A percentile compares a stretch with the other conserved stretches of the same genome.
These are phyloP conservation scores for Infundibulicybe gibba DNA, from an alignment of 768 basidiomycete species.

Conservation along the genomic window DNA sequence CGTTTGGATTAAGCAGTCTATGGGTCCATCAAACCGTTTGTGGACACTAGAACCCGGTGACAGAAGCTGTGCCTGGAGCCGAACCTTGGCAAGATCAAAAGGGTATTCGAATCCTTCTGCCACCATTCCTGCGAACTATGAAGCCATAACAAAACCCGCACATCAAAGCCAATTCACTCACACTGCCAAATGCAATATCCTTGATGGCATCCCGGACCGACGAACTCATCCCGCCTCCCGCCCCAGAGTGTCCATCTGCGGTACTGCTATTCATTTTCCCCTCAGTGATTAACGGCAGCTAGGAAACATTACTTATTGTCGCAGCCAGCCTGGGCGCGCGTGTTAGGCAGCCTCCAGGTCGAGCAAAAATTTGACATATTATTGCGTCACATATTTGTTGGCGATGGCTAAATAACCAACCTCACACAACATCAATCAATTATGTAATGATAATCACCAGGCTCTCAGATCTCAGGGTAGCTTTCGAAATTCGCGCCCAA, in stretches of 20 bases:
- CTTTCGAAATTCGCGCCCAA: too few relatives aligned
- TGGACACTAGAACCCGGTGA: slow-evolving; percentile 37
- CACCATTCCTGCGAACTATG: slow-evolving; percentile 74
- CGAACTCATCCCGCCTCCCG: slow-evolving; percentile 19
- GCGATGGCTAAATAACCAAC: too few relatives aligned
- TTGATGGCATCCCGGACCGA: slow-evolving; percentile 24
- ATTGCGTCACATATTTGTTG: too few relatives aligned
- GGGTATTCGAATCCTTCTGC: slow-evolving; percentile 91
- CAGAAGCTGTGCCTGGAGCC: slow-evolving; percentile 84
- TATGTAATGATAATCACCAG: too few relatives aligned
- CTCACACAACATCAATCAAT: too few relatives aligned
- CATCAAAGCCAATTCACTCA: slow-evolving; percentile 18
- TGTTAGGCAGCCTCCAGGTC: too few relatives aligned
- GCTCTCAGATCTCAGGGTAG: too few relatives aligned
- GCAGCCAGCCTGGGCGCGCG: too few relatives aligned
- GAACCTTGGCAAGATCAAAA: slow-evolving; percentile 90
- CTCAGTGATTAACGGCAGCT: too few relatives aligned
- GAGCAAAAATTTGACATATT: too few relatives aligned
- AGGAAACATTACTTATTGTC: too few relatives aligned
- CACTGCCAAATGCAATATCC: slow-evolving; percentile 47
- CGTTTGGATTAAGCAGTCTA: slow-evolving; percentile 87
- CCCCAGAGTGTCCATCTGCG: slow-evolving; percentile 1
- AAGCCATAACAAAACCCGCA: background rate
- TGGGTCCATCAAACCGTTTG: slow-evolving; percentile 73
- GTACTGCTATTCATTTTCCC: background rate